Percentiles rank a stretch among this genome's conserved stretches.
Conservation (phyloP, 2,329 filamentous ascomycete species). For the Pyrenophora teres region DNA sequence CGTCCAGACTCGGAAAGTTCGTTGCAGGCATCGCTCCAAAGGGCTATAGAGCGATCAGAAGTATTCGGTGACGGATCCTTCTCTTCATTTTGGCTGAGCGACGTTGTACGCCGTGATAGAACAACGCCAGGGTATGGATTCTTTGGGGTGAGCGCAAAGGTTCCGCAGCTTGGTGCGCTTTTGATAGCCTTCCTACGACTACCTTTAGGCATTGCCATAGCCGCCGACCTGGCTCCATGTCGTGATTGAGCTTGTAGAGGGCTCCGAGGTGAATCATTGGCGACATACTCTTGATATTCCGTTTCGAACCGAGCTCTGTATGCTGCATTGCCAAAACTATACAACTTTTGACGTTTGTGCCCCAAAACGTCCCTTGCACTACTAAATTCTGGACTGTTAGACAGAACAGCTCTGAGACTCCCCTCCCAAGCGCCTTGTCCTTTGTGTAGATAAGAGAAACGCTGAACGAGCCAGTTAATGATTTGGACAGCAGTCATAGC, state of each 20-base stretch:
- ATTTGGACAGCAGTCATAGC: constrained; percentile 15
- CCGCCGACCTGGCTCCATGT: not conserved
- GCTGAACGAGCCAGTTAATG: constrained; percentile 14
- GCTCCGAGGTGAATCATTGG: not conserved
- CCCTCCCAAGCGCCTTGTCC: constrained; percentile 20
- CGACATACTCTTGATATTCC: constrained; percentile 4
- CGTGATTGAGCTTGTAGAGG: not conserved
- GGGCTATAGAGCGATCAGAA: constrained; percentile 8
- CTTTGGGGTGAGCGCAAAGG: not conserved
- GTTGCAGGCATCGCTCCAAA: not conserved
- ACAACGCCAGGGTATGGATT: not conserved
- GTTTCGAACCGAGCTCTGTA: constrained; percentile 2
- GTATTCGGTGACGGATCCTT: constrained; percentile 1
- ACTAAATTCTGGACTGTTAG: constrained; percentile 16
- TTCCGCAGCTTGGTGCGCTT: not conserved
- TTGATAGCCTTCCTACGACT: not conserved
- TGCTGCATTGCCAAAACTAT: constrained; percentile 7
- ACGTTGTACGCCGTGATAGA: not conserved
- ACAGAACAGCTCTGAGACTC: constrained; percentile 17
- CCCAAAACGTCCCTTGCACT: constrained; percentile 1
- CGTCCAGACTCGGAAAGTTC: not conserved
- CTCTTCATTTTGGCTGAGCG: not conserved
- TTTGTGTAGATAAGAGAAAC: constrained; percentile 16
- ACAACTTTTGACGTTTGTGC: constrained; percentile 1
- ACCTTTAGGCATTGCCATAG: not conserved